Evolutionary conservation across 1,284 basidiomycete genomes (phyloP).

Genomic region (Sporisorium iseilematis-ciliati): DNA sequence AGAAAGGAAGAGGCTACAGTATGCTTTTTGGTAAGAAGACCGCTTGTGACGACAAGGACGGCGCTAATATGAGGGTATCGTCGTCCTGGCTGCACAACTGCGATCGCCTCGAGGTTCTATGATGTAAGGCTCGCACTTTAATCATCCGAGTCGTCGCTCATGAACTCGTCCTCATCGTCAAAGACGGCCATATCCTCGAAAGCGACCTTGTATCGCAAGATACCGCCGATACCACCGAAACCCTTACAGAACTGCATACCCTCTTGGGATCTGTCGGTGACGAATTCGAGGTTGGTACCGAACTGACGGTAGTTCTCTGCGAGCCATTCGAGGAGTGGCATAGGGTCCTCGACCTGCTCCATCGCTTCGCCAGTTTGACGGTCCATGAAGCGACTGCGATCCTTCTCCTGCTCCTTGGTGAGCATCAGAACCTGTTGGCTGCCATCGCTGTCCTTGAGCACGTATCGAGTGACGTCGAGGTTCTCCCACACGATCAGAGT

Average conservation of each 20-base stretch:
- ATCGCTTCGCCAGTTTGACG: constrained; percentile 94
- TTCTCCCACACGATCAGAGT: constrained; percentile 99
- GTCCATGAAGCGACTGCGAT: constrained; percentile 93
- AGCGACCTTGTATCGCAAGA: constrained; percentile 76
- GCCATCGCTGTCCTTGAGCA: constrained; percentile 65
- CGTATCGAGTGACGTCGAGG: constrained; percentile 65
- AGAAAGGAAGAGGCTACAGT: neutral
- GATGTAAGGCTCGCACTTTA: constrained; percentile 16
- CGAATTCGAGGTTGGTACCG: constrained; percentile 86
- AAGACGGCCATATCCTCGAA: constrained; percentile 68
- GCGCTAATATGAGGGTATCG: constrained; percentile 10
- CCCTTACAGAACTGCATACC: constrained; percentile 98
- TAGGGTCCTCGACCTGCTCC: constrained; percentile 77
- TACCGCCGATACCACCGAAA: constrained; percentile 96
- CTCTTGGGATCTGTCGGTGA: constrained; percentile 80
- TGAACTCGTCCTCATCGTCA: constrained; percentile 68
- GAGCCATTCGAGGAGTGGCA: constrained; percentile 81
- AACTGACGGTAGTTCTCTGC: constrained; percentile 98
- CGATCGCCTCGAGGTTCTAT: neutral
- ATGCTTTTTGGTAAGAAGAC: neutral
- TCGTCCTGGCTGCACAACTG: constrained; percentile 2
- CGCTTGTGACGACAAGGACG: neutral
- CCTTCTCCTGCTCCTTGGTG: constrained; percentile 71
- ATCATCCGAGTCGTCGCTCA: constrained; percentile 65
- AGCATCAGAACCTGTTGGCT: constrained; percentile 61